Evolutionary conservation across 192 early-diverging fungal genomes (phyloP), one percentile per base, ranked within the genome.

Genomic region (Coemansia guatemalensis): DNA sequence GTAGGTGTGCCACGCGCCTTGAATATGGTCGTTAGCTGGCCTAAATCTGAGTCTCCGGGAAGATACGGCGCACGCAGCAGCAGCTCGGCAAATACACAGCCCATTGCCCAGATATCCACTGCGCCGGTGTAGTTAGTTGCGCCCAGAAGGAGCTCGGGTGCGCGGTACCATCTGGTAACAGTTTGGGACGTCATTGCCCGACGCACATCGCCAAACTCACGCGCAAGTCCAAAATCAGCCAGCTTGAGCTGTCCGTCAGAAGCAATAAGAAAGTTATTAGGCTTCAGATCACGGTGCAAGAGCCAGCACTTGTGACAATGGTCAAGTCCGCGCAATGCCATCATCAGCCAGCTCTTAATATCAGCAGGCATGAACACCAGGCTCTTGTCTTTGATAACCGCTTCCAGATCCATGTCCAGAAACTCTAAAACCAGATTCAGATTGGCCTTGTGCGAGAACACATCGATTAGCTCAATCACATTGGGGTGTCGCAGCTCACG

Each of bases 81-180:
- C 14, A 99, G 87, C 63, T 99, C 97, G 8, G 95, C 97, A 90
- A 99, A 99, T 33, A 99, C 95, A 65, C 97, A 98, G 20, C 95
- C 97, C 23, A 93, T 88, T 0, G 95, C 86, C 97, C 97, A 99
- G 14, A 99, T 95, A 65, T 99, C 97, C 11, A 98, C 88, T 0
- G 87, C 89, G 8, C 87, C 89, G 0, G 91, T 88, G 64, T 98
- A 99, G 54, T 92, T 85, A 53, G 87, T 87, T 4, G 95, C 91
- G 4, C 93, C 93, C 62, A 98, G 86, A 20, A 99, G 69, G 4
- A 99, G 85, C 69, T 99, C 97, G 3, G 97, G 97, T 5, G 94
- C 85, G 25, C 97, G 88, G 74, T 99, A 99, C 95, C 95, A 99
- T 82, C 89, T 77, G 27, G 95, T 98, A 14, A 99, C 95, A 2